A percentile compares a stretch with the other conserved stretches of the same genome.
Evolutionary conservation across 352 stramenopile species (phyloP).

Genomic region (Elongisporangium undulatum): DNA sequence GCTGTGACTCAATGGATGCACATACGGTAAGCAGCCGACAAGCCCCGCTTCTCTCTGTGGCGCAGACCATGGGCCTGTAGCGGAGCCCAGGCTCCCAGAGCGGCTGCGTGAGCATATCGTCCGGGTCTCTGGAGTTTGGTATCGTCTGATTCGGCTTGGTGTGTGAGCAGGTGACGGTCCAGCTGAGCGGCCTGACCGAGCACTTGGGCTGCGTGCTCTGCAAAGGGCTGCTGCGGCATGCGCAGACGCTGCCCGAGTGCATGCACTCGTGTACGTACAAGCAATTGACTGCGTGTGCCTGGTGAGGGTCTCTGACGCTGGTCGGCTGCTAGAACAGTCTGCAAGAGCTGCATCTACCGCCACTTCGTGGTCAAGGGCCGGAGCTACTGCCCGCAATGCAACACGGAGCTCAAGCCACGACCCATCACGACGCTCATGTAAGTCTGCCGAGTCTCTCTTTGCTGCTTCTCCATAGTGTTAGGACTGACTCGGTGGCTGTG

Average conservation of each 20-base stretch:
- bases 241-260: constrained; percentile 79
- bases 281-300: background rate
- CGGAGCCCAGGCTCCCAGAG: background rate
- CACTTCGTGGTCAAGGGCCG: constrained; percentile 66
- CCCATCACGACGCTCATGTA: constrained; percentile 66
- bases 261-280: constrained; percentile 66
- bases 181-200: constrained; percentile 47
- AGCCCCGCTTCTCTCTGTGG: background rate
- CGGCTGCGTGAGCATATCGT: background rate
- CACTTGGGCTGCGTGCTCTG: constrained; percentile 68
- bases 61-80: background rate
- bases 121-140: background rate
- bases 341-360: constrained; percentile 83
- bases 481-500: background rate
- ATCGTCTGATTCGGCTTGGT: constrained; percentile 7
- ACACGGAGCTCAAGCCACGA: constrained; percentile 42
- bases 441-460: background rate
- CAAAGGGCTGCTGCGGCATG: constrained; percentile 59
- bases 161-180: constrained; percentile 37
- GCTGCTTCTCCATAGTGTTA: background rate
- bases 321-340: constrained; percentile 38
- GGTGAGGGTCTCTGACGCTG: background rate
- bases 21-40: constrained; percentile 13
- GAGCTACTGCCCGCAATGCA: constrained; percentile 54
- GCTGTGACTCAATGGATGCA: constrained; percentile 10